Evolutionary conservation across 225 moss, liverwort and hornwort genomes (phyloP), one percentile per base, ranked within the genome.

Genomic region (Thuidium tamariscinum): DNA sequence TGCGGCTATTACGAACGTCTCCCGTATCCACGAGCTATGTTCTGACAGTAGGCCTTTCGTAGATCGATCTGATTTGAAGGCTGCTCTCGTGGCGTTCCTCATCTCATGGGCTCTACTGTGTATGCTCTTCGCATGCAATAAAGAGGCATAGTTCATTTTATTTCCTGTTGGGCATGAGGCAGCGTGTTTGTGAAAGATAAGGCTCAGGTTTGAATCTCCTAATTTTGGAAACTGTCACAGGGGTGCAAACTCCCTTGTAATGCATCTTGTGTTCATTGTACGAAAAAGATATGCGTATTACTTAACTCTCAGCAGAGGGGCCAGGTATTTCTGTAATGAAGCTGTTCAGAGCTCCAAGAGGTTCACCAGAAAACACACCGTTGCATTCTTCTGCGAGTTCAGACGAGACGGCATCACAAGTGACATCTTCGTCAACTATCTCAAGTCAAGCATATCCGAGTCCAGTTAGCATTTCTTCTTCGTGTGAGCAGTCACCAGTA

Each of bases 11-110:
- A 91, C 90, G 65, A 93, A 93, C 54, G 88, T 94, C 76, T 94
- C 93, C 77, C 87, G 98, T 96, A 98, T 97, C 96, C 95, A 90
- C 87, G 63, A 92, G 86, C 54, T 86, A 55, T 80, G n/a, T 74
- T 83, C 74, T 66, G 62, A 57, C 41, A 63, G 19, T 26, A 80
- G 81, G 60, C 77, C 54, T 83, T 86, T 34, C 57, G 70, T 89
- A 83, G 86, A 83, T n/a, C 80, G 82, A 65, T 89, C 88, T 88
- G 88, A 91, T 70, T 81, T 88, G 83, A 89, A 83, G 79, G 88
- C 91, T 71, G 88, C 81, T 66, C 76, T 89, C 76, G 65, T 88
- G 80, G 80, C 85, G n/a, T 91, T 44, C 61, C 83, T 91, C 49
- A 81, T 91, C 87, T 83, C 89, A 18, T 89, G 88, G 88, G 36